Percentiles rank a stretch among this genome's conserved stretches.
Conservation (phyloP, 345 rosid species). For the Jatropha curcas region DNA sequence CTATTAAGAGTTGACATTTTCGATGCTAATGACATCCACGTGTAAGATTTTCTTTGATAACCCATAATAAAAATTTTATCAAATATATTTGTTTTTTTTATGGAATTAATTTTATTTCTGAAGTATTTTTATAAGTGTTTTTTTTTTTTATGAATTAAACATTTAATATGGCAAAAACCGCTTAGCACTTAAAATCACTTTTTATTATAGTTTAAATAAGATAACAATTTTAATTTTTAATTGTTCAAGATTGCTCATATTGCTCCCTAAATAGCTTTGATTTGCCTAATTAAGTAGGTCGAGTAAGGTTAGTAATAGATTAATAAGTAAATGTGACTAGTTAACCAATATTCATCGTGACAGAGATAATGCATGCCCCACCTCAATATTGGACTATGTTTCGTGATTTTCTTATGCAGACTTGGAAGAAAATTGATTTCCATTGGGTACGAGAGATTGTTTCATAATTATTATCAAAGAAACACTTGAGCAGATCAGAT, state of each 20-base stretch:
- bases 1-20: slow-evolving; percentile 30
- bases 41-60: no score
- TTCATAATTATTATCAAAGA: background rate
- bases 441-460: background rate
- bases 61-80: no score
- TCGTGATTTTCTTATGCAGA: background rate
- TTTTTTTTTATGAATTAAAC: no score
- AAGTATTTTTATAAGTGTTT: no score
- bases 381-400: background rate
- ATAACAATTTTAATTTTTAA: no score
- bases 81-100: no score
- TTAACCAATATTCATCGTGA: background rate
- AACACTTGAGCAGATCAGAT: background rate
- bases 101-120: background rate
- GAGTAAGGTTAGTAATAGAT: no score
- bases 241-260: no score
- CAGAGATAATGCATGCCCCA: background rate
- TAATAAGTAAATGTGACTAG: background rate
- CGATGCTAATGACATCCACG: slow-evolving; percentile 26
- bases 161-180: no score
- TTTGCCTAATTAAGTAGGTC: background rate
- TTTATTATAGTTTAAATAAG: no score
- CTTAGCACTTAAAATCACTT: no score
- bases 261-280: background rate
- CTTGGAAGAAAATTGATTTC: background rate